These are phyloP conservation scores for Lentinula novae-zelandiae DNA, from an alignment of 1,284 basidiomycete species.

Conservation along the genomic window DNA sequence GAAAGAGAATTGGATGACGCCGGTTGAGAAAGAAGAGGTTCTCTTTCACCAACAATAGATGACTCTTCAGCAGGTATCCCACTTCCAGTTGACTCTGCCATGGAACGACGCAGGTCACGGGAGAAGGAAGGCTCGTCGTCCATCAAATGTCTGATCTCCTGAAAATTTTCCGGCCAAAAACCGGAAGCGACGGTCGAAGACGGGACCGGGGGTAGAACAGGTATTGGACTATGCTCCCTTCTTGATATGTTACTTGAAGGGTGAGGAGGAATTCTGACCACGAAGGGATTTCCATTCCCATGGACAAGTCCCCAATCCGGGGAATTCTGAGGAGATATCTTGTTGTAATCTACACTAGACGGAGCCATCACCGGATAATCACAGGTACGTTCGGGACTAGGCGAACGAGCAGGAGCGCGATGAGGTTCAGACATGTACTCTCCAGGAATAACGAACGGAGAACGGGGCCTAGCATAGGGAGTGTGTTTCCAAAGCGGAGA, in stretches of 20 bases:
- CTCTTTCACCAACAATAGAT: constrained; percentile 26
- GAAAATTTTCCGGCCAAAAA: constrained; percentile 11
- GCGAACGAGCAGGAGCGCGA: not conserved
- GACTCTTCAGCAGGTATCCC: constrained; percentile 18
- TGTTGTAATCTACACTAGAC: not conserved
- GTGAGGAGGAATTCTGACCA: not conserved
- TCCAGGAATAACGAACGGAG: not conserved
- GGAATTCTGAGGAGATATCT: not conserved
- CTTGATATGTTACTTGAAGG: too few relatives aligned
- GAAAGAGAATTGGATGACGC: constrained; percentile 6
- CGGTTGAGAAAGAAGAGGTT: constrained; percentile 25
- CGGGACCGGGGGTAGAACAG: constrained; percentile 1
- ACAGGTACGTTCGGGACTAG: not conserved
- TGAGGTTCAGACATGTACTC: not conserved
- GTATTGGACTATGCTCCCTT: not conserved
- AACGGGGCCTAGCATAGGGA: not conserved
- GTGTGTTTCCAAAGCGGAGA: constrained; percentile 11
- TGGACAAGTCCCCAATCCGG: not conserved
- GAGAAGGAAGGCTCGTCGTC: constrained; percentile 5
- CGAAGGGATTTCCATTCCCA: not conserved
- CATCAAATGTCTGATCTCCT: constrained; percentile 12
- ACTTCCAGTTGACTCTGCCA: not conserved
- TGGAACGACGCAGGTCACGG: constrained; percentile 1
- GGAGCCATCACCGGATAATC: not conserved
- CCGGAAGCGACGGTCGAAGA: not conserved